A percentile compares a stretch with the other conserved stretches of the same genome.
Evolutionary conservation across 192 early-diverging fungal genomes (phyloP).

Genomic region (Coemansia sp.): DNA sequence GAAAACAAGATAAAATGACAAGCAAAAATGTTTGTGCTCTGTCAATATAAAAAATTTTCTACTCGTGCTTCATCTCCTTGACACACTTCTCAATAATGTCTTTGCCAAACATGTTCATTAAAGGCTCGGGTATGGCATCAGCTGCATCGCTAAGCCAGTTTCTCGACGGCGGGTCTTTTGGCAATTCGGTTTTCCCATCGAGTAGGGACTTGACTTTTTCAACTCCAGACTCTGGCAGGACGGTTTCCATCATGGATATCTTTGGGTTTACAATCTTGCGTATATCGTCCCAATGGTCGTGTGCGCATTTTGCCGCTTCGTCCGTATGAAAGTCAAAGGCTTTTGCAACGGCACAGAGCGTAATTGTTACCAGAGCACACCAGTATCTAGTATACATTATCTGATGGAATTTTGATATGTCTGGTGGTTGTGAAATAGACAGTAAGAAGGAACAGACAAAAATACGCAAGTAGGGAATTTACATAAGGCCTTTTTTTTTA

Average conservation of each 20-base stretch:
- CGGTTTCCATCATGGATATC: constrained; percentile 23
- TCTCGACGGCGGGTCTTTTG: constrained; percentile 25
- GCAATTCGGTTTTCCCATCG: constrained; percentile 18
- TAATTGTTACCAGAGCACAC: background rate
- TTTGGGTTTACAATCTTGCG: constrained; percentile 26
- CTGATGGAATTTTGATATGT: background rate
- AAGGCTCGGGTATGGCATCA: constrained; percentile 27
- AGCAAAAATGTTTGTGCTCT: constrained; percentile 5
- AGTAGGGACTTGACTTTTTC: constrained; percentile 23
- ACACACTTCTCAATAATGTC: constrained; percentile 43
- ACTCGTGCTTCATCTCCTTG: constrained; percentile 16
- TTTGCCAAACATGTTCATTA: constrained; percentile 42
- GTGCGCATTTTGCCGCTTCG: constrained; percentile 29
- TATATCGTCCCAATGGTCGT: constrained; percentile 39
- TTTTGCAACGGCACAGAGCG: background rate
- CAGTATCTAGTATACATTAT: constrained; percentile 16
- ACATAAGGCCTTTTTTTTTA: background rate
- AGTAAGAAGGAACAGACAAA: background rate
- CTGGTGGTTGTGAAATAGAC: background rate
- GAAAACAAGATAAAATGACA: background rate
- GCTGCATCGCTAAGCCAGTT: constrained; percentile 38
- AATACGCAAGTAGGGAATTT: background rate
- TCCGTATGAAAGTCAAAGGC: constrained; percentile 41
- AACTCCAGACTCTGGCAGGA: constrained; percentile 16
- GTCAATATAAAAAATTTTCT: background rate